A percentile compares a stretch with the other conserved stretches of the same genome.
phyloP scores from a whole-genome alignment of 2,329 filamentous ascomycete genomes.

The Xylariomycetidae sp. region DNA sequence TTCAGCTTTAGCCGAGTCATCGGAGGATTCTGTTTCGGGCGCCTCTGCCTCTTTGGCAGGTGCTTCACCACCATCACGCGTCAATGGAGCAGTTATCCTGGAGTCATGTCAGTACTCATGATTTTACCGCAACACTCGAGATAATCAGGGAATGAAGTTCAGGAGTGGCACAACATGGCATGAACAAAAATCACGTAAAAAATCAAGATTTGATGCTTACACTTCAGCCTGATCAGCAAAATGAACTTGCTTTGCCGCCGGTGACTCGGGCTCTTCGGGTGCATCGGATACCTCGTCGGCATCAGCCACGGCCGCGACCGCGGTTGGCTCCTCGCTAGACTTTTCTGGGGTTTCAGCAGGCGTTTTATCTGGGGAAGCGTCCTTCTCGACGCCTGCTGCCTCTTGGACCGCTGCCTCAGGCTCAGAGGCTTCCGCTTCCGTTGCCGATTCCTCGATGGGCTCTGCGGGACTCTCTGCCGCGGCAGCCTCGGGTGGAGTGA shows the following conservation, averaged over 20 bases:
- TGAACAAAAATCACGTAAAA: no score
- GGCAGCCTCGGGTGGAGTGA: no score
- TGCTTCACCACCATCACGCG: constrained; percentile 2
- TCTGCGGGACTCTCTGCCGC: neutral
- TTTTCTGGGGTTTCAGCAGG: neutral
- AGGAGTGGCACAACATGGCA: no score
- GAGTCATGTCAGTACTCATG: no score
- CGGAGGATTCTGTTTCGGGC: constrained; percentile 1
- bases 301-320: neutral
- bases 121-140: no score
- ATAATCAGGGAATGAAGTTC: no score
- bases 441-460: neutral
- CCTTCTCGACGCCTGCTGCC: neutral
- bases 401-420: neutral
- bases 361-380: neutral
- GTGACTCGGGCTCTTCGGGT: constrained; percentile 1
- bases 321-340: neutral
- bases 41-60: neutral
- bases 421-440: neutral
- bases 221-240: constrained; percentile 5
- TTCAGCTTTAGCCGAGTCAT: neutral
- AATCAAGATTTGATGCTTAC: constrained; percentile 9
- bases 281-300: neutral
- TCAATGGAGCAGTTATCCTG: constrained; percentile 6
- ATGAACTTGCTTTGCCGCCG: constrained; percentile 5